phyloP scores from a whole-genome alignment of 2,329 filamentous ascomycete genomes.

The Arthrobotrys pseudoclavata region DNA sequence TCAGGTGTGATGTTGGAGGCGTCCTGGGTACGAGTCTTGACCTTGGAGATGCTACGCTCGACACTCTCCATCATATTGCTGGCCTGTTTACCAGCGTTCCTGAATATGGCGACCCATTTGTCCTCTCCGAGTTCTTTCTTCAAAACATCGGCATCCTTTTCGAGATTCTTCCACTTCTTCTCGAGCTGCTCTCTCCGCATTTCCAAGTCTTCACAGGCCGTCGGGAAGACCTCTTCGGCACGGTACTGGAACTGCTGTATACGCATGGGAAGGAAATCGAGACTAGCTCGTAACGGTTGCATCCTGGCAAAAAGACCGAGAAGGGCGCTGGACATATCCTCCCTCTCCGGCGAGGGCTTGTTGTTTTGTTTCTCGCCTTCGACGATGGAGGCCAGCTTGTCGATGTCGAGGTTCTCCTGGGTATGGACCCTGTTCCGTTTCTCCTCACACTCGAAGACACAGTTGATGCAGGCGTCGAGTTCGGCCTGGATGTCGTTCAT shows the following conservation, averaged over 20 bases:
- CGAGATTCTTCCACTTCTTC: conserved; percentile 86
- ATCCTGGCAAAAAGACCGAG: conserved; percentile 93
- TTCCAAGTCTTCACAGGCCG: conserved; percentile 88
- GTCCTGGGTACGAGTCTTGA: conserved; percentile 72
- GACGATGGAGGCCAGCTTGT: conserved; percentile 91
- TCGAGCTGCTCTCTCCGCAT: conserved; percentile 81
- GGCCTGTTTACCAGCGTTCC: conserved; percentile 81
- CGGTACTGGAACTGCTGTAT: conserved; percentile 86
- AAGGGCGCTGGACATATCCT: conserved; percentile 80
- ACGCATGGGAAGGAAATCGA: conserved; percentile 96
- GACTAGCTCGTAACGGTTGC: conserved; percentile 90
- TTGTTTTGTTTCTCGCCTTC: conserved; percentile 71
- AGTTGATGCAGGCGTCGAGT: conserved; percentile 73
- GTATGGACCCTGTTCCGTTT: conserved; percentile 81
- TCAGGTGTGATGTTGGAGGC: conserved; percentile 75
- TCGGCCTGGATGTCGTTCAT: conserved; percentile 93
- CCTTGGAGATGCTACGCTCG: conserved; percentile 84
- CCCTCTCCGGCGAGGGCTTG: conserved; percentile 64
- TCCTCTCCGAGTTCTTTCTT: conserved; percentile 94
- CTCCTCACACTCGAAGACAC: conserved; percentile 99
- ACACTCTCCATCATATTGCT: conserved; percentile 98
- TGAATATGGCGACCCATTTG: conserved; percentile 94
- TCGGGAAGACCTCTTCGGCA: conserved; percentile 84
- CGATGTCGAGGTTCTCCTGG: conserved; percentile 79
- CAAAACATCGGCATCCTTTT: conserved; percentile 89